phyloP scores from a whole-genome alignment of 306 rosid species.

The Prinsepia uniflora region DNA sequence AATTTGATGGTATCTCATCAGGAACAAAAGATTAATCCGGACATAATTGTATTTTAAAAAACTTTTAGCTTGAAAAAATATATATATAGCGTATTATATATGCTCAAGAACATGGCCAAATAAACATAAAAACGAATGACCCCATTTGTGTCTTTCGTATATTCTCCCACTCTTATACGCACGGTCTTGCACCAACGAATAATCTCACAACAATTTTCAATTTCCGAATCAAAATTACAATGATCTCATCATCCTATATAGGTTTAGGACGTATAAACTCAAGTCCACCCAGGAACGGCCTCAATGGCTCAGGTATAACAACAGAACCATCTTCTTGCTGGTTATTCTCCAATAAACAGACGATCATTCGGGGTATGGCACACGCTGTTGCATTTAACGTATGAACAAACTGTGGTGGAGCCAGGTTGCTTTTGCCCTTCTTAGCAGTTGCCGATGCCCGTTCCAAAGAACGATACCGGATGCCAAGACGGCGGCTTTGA shows the following conservation, averaged over 20 bases:
- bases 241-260: constrained; percentile 10
- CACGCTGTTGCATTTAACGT: constrained; percentile 95
- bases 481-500: constrained; percentile 81
- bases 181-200: not conserved
- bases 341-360: constrained; percentile 79
- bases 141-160: not conserved
- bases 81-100: too few species aligned
- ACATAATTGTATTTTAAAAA: too few species aligned
- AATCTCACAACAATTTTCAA: constrained; percentile 8
- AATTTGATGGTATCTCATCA: too few species aligned
- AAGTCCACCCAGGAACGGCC: constrained; percentile 81
- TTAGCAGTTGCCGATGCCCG: constrained; percentile 36
- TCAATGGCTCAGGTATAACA: constrained; percentile 68
- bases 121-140: not conserved
- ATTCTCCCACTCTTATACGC: not conserved
- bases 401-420: constrained; percentile 78
- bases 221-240: not conserved
- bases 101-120: not conserved
- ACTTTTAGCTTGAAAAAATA: too few species aligned
- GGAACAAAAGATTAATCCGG: too few species aligned
- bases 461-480: constrained; percentile 75
- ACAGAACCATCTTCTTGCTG: constrained; percentile 86
- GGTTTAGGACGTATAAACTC: constrained; percentile 46
- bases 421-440: constrained; percentile 58
- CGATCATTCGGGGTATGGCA: constrained; percentile 84